Percentiles rank a stretch among this genome's conserved stretches.
Conservation (phyloP, 73 alveolate genomes). For the Vitrella brassicaformis region DNA sequence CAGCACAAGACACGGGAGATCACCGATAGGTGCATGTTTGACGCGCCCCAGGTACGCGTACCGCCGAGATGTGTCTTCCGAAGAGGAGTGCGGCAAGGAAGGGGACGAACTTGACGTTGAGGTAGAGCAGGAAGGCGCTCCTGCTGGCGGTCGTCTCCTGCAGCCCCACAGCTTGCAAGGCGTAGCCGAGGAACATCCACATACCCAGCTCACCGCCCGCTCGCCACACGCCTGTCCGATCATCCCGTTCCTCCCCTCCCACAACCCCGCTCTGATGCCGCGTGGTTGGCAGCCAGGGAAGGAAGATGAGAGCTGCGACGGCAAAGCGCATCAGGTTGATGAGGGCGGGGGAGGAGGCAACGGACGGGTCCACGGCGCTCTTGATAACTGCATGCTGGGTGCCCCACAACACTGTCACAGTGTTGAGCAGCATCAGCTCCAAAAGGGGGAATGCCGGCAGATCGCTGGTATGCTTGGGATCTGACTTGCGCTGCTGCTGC, state of each 20-base stretch:
- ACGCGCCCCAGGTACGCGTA: no score
- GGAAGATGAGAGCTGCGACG: not conserved
- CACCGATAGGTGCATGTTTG: no score
- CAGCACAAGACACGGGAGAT: no score
- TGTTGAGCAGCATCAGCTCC: not conserved
- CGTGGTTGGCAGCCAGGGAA: not conserved
- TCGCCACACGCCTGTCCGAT: not conserved
- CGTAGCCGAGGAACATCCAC: not conserved
- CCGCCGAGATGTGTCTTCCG: not conserved
- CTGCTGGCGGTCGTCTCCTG: not conserved
- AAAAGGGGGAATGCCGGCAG: not conserved
- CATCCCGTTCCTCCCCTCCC: not conserved
- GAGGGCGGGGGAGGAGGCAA: not conserved
- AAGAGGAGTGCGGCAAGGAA: not conserved
- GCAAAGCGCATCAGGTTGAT: not conserved
- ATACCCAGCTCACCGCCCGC: not conserved
- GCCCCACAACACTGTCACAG: not conserved
- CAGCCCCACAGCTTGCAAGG: not conserved
- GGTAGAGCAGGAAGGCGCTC: not conserved
- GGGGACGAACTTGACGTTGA: not conserved
- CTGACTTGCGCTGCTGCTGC: no score
- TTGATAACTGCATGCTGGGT: not conserved
- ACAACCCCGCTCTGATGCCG: not conserved
- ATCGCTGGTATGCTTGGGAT: no score
- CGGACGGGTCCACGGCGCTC: not conserved